Evolutionary conservation across 371 early-diverging fungal species (phyloP).

Genomic region (Mortierella sp.): DNA sequence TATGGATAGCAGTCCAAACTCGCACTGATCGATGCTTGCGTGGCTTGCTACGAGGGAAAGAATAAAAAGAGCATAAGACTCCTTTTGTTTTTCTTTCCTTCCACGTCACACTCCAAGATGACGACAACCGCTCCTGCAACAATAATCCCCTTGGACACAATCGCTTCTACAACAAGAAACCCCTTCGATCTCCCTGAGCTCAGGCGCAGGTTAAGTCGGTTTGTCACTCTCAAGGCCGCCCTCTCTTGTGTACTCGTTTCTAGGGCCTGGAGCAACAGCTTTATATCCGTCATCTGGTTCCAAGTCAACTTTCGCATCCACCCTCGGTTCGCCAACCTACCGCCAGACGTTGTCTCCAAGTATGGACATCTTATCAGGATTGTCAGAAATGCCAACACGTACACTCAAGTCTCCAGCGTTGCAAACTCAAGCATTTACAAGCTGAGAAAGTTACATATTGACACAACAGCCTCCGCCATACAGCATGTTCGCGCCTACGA

Average conservation of each 20-base stretch:
- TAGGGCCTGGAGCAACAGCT: not conserved
- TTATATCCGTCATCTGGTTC: not conserved
- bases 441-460: not conserved
- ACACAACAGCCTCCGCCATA: not conserved
- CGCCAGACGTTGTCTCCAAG: not conserved
- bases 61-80: too few species aligned
- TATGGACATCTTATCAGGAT: not conserved
- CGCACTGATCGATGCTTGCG: too few species aligned
- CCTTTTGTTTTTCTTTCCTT: too few species aligned
- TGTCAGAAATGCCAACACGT: not conserved
- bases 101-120: too few species aligned
- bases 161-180: too few species aligned
- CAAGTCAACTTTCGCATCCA: not conserved
- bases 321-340: not conserved
- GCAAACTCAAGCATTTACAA: not conserved
- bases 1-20: too few species aligned
- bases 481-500: not conserved
- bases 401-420: not conserved
- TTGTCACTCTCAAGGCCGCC: constrained; percentile 16
- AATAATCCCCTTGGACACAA: too few species aligned
- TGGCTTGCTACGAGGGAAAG: too few species aligned
- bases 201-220: constrained; percentile 9
- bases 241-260: constrained; percentile 19
- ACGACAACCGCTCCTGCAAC: not conserved
- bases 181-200: constrained; percentile 22